Conservation (phyloP, 163 green algal species). For the Trebouxiophyceae sp. region DNA sequence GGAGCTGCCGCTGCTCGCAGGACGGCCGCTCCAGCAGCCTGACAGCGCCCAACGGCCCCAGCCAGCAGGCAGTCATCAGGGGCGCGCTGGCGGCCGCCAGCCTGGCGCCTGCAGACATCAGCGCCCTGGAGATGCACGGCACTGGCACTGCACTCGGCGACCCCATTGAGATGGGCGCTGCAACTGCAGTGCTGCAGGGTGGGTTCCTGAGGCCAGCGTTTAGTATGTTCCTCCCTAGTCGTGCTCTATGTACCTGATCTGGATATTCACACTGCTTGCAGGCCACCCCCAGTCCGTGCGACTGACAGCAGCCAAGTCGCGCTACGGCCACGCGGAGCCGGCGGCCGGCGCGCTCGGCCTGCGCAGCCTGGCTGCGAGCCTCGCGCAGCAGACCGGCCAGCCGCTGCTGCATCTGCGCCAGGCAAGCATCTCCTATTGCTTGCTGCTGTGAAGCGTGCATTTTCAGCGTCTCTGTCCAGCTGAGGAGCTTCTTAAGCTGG, state of each 20-base stretch:
- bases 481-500: not conserved
- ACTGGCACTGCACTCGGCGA: slow-evolving; percentile 71
- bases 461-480: too few species aligned
- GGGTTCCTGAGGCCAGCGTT: too few species aligned
- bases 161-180: slow-evolving; percentile 77
- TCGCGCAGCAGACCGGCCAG: not conserved
- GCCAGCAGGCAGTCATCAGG: slow-evolving; percentile 57
- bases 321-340: slow-evolving; percentile 74
- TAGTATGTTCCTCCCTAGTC: too few species aligned
- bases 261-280: too few species aligned
- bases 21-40: slow-evolving; percentile 56
- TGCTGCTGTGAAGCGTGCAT: too few species aligned
- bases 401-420: slow-evolving; percentile 35
- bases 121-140: slow-evolving; percentile 68
- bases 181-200: slow-evolving; percentile 37
- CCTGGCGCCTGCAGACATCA: slow-evolving; percentile 22
- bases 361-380: not conserved
- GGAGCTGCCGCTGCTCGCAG: slow-evolving; percentile 13
- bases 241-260: too few species aligned
- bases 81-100: slow-evolving; percentile 35
- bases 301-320: slow-evolving; percentile 47
- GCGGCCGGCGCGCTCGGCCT: slow-evolving; percentile 47
- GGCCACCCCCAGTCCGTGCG: slow-evolving; percentile 6
- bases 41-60: slow-evolving; percentile 62
- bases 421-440: too few species aligned